Percentiles rank a stretch among this genome's conserved stretches.
Evolutionary conservation across 2,329 filamentous ascomycete genomes (phyloP).

Genomic region (Akanthomyces dipterigenus): DNA sequence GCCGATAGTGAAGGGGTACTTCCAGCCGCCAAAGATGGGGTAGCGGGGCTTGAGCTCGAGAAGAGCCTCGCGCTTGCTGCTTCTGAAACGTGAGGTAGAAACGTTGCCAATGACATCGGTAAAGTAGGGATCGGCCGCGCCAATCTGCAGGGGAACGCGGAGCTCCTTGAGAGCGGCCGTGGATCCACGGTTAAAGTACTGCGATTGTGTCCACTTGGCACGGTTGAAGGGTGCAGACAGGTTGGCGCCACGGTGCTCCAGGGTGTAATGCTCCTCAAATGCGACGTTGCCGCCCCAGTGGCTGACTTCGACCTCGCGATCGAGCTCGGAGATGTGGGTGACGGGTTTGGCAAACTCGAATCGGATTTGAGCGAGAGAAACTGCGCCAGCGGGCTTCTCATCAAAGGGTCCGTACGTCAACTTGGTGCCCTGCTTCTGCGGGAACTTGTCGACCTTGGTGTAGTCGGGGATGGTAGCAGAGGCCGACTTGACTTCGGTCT

Average conservation of each 20-base stretch:
- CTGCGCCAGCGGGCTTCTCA: conserved; percentile 70
- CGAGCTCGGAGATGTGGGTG: conserved; percentile 68
- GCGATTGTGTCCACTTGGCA: conserved; percentile 65
- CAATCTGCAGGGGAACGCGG: conserved; percentile 69
- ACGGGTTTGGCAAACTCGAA: conserved; percentile 96
- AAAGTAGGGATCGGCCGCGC: conserved; percentile 85
- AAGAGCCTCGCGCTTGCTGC: conserved; percentile 67
- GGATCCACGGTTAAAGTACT: conserved; percentile 65
- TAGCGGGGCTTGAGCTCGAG: conserved; percentile 91
- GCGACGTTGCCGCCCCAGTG: conserved; percentile 98
- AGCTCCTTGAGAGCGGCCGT: conserved; percentile 76
- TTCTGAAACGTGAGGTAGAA: conserved; percentile 83
- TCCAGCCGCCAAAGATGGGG: conserved; percentile 96
- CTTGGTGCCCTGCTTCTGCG: conserved; percentile 76
- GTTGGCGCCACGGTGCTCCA: conserved; percentile 80
- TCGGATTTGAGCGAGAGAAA: conserved; percentile 67
- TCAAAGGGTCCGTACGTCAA: conserved; percentile 88
- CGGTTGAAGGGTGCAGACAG: conserved; percentile 67
- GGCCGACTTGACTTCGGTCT: conserved; percentile 91
- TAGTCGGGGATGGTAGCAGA: conserved; percentile 75
- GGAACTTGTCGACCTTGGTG: conserved; percentile 63
- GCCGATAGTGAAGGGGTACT: conserved; percentile 92
- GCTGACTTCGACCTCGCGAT: conserved; percentile 90
- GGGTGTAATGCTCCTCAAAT: conserved; percentile 86
- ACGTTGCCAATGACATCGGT: conserved; percentile 96